Evolutionary conservation across 1,284 basidiomycete species (phyloP), one percentile per base, ranked within the genome.

Genomic region (Wolfiporia cocos): DNA sequence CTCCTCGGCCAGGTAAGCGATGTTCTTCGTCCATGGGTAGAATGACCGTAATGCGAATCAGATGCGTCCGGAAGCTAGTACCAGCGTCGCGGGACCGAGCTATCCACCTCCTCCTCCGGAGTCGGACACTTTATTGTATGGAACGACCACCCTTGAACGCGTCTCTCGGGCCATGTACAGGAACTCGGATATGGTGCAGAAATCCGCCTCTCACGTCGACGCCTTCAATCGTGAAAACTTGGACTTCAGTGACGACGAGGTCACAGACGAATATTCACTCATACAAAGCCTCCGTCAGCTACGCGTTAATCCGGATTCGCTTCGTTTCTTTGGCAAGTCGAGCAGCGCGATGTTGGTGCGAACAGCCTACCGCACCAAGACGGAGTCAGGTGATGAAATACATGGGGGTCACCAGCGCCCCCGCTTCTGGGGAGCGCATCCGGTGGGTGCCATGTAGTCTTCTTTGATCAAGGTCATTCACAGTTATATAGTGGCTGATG

Each of bases 321-420:
- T 68, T 47, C 65, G 72, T 23, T 77, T 73, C 56, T 73, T 73
- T 50, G 74, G 74, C 47, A 73, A 74, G 56, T 72, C 73, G 1
- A 74, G 72, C 39, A 69, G 71, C 17, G 65, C 72, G 6, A 69
- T 70, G 47, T 67, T 77, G 39, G 62, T 76, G 28, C 65, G 69
- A 44, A 65, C 68, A 4, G 70, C 76, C 34, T 64, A 73, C 49
- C 68, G 72, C 45, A 63, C 76, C 47, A 76, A 74, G 52, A 68
- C 64, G 18, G 34, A 47, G 50, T 12, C 46, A 37, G 33, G 43
- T 37, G 49, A 51, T 29, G 39, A 37, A 35, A 41, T 31, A 47
- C 58, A 17, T 34, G 21, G 41, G 17, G 17, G 44, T 52, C 19
- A 42, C 45, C 17, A 41, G 45, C 17, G 43, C 56, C 14, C 30